Evolutionary conservation across 768 basidiomycete genomes (phyloP), one percentile per base, ranked within the genome.

Genomic region (Auriscalpium microsporum): DNA sequence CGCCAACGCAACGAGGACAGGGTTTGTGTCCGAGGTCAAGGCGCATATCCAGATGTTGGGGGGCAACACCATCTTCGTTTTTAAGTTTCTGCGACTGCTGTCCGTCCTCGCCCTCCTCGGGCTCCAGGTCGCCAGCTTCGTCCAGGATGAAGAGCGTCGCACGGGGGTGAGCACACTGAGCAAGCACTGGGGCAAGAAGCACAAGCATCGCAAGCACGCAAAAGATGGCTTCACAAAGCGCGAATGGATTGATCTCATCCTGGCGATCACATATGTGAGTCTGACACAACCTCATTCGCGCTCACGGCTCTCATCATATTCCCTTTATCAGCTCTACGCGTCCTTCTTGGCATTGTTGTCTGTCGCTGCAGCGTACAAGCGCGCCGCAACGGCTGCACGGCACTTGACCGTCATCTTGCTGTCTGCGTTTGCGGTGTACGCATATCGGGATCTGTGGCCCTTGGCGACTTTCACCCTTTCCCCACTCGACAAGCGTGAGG

Each of bases 21-120:
- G 48, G 35, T 14, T 55, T 14, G 45, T 55, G 63, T 54, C 52
- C 1, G 53, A 56, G 40, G 45, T 60, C 17, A 54, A 49, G 23
- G 53, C 54, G 33, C 78, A 79, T 59, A 64, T 81, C 33, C 50
- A 62, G 16, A 58, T 65, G 11, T 74, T 77, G 52, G 78, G 80
- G 4, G 82, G 82, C 10, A 57, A 63, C 5, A 65, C 67, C 11
- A 75, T 80, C 21, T 82, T 80, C 65, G 63, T 64, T 13, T 76
- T 75, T 66, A 78, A 77, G 58, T 51, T 80, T 34, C 60, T 70
- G 1, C 73, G 83, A 19, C 66, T 81, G 7, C 52, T 78, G 4
- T 72, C 73, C 28, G 73, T 75, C 49, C 65, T 76, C 33, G 66
- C 70, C 3, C 71, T 85, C n/a, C 69, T 85, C 21, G 75, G 68